These are phyloP conservation scores for Rhododendron williamsianum DNA, from an alignment of 148 eudicot species.

Conservation along the genomic window DNA sequence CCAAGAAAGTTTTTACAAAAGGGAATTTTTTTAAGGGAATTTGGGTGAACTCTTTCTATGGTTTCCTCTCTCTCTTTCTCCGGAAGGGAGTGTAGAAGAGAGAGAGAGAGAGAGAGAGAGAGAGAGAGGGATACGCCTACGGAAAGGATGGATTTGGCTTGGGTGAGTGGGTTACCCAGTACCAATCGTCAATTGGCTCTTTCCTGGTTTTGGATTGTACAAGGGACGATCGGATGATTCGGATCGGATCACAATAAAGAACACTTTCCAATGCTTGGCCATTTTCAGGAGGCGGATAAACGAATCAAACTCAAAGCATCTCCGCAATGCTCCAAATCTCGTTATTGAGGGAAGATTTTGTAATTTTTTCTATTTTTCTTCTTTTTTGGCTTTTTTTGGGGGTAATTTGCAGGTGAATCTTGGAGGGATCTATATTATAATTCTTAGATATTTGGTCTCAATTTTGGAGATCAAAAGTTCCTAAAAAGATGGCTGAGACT, in stretches of 20 bases:
- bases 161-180: neutral
- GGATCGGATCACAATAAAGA: neutral
- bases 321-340: neutral
- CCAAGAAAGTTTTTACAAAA: neutral
- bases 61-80: neutral
- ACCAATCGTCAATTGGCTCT: neutral
- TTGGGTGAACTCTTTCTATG: neutral
- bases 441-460: too few species aligned
- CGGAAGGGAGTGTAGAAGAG: neutral
- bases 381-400: too few species aligned
- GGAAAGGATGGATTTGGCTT: neutral
- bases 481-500: too few species aligned
- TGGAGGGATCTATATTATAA: too few species aligned
- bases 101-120: neutral
- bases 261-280: neutral
- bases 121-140: neutral
- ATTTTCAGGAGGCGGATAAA: too few species aligned
- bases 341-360: too few species aligned
- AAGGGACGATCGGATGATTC: too few species aligned
- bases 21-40: neutral
- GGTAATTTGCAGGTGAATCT: too few species aligned
- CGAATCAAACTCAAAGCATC: neutral
- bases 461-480: too few species aligned
- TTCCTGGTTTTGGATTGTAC: too few species aligned
- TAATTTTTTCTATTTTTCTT: too few species aligned